Evolutionary conservation across 305 asterid genomes (phyloP).

Genomic region (Fraxinus ornus): DNA sequence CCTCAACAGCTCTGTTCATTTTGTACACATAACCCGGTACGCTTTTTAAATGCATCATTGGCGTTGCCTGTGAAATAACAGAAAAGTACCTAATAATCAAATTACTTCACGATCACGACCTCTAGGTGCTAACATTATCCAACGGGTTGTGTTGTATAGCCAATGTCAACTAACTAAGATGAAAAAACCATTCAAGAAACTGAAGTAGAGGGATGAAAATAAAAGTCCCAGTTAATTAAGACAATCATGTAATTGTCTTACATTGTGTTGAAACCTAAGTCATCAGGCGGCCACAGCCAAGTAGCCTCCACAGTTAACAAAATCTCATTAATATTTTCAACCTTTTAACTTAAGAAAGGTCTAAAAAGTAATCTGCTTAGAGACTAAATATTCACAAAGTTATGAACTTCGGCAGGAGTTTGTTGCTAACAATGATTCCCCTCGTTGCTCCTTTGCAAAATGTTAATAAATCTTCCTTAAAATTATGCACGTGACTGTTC

Average conservation of each 20-base stretch:
- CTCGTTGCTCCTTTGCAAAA: not conserved
- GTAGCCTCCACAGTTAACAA: conserved; percentile 16
- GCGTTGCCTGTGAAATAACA: not conserved
- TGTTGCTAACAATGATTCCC: not conserved
- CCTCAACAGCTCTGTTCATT: not conserved
- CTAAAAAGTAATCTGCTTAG: conserved; percentile 15
- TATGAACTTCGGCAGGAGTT: not conserved
- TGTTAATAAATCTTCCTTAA: not conserved
- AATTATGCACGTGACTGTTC: conserved; percentile 41
- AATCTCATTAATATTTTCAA: conserved; percentile 1
- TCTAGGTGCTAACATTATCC: not conserved
- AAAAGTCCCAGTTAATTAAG: not conserved
- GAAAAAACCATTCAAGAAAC: not conserved
- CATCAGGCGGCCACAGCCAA: not conserved
- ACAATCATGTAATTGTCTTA: not conserved
- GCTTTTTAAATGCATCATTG: not conserved
- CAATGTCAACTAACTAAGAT: not conserved
- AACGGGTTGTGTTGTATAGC: not conserved
- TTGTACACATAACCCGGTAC: not conserved
- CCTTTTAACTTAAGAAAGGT: not conserved
- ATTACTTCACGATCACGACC: not conserved
- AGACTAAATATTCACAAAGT: conserved; percentile 22
- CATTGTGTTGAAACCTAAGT: not conserved
- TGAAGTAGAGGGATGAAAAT: not conserved
- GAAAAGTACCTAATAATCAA: not conserved